Percentiles rank a stretch among this genome's conserved stretches.
Conservation (phyloP, 2,329 filamentous ascomycete species). For the Penicillium sclerotigenum region DNA sequence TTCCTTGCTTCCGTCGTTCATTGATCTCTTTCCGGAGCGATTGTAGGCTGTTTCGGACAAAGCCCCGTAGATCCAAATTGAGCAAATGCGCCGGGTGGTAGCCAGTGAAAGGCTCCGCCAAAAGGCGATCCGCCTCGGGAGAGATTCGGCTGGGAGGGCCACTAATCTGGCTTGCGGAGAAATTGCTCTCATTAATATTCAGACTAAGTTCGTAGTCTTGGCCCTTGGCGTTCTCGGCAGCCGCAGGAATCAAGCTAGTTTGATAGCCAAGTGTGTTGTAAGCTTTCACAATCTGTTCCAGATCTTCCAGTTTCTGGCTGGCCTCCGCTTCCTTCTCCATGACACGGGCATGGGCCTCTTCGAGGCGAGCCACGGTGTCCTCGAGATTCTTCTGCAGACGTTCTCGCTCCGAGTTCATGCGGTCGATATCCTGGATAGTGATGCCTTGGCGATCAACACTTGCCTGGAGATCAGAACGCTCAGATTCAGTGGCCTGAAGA, state of each 20-base stretch:
- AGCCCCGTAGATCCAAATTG: slow-evolving; percentile 81
- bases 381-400: slow-evolving; percentile 87
- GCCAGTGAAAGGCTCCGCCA: slow-evolving; percentile 77
- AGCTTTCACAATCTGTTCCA: slow-evolving; percentile 83
- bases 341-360: slow-evolving; percentile 79
- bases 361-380: slow-evolving; percentile 68
- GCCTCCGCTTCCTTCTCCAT: slow-evolving; percentile 87
- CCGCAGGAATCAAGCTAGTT: slow-evolving; percentile 81
- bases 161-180: slow-evolving; percentile 60
- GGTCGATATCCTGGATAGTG: slow-evolving; percentile 97
- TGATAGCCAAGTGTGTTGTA: slow-evolving; percentile 96
- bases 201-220: slow-evolving; percentile 80
- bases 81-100: slow-evolving; percentile 88
- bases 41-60: slow-evolving; percentile 75
- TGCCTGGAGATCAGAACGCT: slow-evolving; percentile 74
- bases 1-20: slow-evolving; percentile 75
- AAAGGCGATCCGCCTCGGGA: slow-evolving; percentile 67
- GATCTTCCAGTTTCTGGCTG: slow-evolving; percentile 78
- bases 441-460: slow-evolving; percentile 91
- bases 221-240: slow-evolving; percentile 81
- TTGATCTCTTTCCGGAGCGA: slow-evolving; percentile 83
- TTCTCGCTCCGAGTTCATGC: slow-evolving; percentile 94
- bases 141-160: slow-evolving; percentile 49
- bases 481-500: slow-evolving; percentile 74
- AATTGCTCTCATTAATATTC: slow-evolving; percentile 77